Base-by-base conservation (phyloP, 1,284 basidiomycete species). In the Leccinum pachyderme region DNA sequence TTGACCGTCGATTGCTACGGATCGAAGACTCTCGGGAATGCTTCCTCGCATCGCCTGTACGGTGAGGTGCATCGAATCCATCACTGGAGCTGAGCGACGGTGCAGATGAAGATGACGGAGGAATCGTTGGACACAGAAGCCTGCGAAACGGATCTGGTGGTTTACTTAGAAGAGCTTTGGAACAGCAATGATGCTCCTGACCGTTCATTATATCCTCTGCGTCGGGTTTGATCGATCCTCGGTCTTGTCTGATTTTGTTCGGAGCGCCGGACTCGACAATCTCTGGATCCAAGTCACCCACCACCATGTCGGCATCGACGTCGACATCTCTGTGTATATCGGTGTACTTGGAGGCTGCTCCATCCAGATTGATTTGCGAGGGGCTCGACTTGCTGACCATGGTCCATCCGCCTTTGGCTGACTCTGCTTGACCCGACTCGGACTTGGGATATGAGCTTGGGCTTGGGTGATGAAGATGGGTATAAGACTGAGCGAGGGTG, bases 401-500 rank as follows among this genome's bases (percentile, higher is more conserved):
- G 25, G 86, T 91, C 90, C 86, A 90, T 31, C 84, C 87, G 18
- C 81, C 73, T 79, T 83, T 54, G 73, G 74, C 51, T 69, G 67
- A 53, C 71, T 71, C 39, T 65, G 67, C 51, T 62, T 72, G 53
- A 61, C 60, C 32, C 3, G 53, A 51, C 33, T 84, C 82, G 28
- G 71, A 63, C 52, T 71, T 73, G 56, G 86, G 84, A 70, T 91
- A 91, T 9, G 89, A 92, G 59, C 84, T 81, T 12, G 88, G 84
- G 70, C 86, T 84, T 22, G 89, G 90, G 5, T 83, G 83, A 61
- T 78, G 82, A 39, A 93, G 75, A 71, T 93, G 89, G 41, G 91
- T 93, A 69, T 89, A 93, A 7, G 90, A 92, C 61, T 87, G 89
- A 28, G 87, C 82, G 12, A 91, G 78, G 24, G 84, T 87, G 4